These are phyloP conservation scores for Tephrocybe sp. DNA, from an alignment of 768 basidiomycete genomes.

Conservation along the genomic window DNA sequence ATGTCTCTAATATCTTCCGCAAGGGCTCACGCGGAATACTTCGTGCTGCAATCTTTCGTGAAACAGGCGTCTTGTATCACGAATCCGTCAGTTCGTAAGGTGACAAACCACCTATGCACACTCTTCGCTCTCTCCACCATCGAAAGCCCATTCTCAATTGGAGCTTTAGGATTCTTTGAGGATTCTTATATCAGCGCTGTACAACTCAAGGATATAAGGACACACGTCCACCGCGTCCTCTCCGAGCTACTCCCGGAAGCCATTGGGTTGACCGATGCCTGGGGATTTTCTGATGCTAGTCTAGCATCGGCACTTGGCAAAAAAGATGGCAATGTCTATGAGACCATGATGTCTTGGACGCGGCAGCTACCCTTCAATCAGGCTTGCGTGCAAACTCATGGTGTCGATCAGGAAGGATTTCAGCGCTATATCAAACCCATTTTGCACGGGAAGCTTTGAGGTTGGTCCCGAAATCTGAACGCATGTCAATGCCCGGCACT, in stretches of 20 bases:
- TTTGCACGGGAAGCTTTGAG: conserved; percentile 7
- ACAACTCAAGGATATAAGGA: conserved; percentile 16
- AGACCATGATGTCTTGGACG: conserved; percentile 23
- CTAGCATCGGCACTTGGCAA: conserved; percentile 20
- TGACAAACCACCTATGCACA: conserved; percentile 18
- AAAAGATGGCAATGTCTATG: conserved; percentile 24
- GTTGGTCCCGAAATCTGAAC: too few relatives aligned
- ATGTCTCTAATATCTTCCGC: conserved; percentile 22
- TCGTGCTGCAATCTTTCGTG: conserved; percentile 20
- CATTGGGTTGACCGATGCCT: conserved; percentile 22
- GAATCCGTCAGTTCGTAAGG: conserved; percentile 5
- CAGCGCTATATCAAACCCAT: conserved; percentile 17
- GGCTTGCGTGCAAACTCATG: conserved; percentile 8
- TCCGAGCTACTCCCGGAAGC: conserved; percentile 20
- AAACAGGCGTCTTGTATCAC: conserved; percentile 8
- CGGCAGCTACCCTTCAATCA: conserved; percentile 22
- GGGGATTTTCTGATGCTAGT: conserved; percentile 25
- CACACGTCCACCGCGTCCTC: conserved; percentile 11
- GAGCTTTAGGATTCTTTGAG: conserved; percentile 22
- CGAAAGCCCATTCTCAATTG: conserved; percentile 19
- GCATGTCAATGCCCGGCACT: too few relatives aligned
- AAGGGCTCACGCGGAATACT: conserved; percentile 23
- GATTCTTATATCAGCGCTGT: conserved; percentile 18
- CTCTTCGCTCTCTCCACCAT: conserved; percentile 24
- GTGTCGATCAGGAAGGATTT: conserved; percentile 19